phyloP scores from a whole-genome alignment of 1,284 basidiomycete species.

The Kalmanozyma brasiliensis region DNA sequence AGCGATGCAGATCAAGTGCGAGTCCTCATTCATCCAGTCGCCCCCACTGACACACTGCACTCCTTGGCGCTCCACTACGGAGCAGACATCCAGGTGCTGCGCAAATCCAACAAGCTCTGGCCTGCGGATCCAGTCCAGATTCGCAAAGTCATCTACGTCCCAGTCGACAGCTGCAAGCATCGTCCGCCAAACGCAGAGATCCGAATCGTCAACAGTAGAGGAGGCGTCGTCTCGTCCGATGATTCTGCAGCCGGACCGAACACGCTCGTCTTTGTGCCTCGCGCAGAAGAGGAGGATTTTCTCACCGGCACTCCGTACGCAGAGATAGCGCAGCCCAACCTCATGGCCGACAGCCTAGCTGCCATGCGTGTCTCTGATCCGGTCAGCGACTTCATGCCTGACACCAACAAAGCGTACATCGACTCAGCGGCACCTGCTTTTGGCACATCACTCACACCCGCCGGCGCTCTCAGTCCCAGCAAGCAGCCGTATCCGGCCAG shows the following conservation, averaged over 20 bases:
- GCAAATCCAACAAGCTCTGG: conserved; percentile 64
- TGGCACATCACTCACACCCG: conserved; percentile 18
- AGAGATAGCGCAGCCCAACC: conserved; percentile 18
- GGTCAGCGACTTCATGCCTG: conserved; percentile 43
- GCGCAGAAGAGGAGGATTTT: conserved; percentile 33
- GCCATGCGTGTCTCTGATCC: conserved; percentile 28
- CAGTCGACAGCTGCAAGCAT: conserved; percentile 60
- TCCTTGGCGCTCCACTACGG: conserved; percentile 63
- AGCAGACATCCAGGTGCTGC: conserved; percentile 57
- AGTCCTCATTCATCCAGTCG: conserved; percentile 63
- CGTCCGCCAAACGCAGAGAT: conserved; percentile 54
- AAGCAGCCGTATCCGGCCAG: conserved; percentile 22
- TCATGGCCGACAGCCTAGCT: conserved; percentile 16
- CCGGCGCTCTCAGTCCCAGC: conserved; percentile 18
- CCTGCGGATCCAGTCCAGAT: conserved; percentile 64
- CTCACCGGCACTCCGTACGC: conserved; percentile 22
- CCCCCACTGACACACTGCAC: conserved; percentile 55
- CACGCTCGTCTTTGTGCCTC: conserved; percentile 39
- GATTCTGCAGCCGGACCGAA: background rate
- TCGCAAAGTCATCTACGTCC: conserved; percentile 61
- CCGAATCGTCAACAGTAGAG: conserved; percentile 20
- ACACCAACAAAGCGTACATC: conserved; percentile 47
- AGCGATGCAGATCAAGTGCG: conserved; percentile 19
- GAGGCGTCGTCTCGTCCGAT: conserved; percentile 23
- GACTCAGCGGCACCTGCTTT: conserved; percentile 15